Conservation (phyloP, 331 rosid species). For the Erythrophleum ivorense region DNA sequence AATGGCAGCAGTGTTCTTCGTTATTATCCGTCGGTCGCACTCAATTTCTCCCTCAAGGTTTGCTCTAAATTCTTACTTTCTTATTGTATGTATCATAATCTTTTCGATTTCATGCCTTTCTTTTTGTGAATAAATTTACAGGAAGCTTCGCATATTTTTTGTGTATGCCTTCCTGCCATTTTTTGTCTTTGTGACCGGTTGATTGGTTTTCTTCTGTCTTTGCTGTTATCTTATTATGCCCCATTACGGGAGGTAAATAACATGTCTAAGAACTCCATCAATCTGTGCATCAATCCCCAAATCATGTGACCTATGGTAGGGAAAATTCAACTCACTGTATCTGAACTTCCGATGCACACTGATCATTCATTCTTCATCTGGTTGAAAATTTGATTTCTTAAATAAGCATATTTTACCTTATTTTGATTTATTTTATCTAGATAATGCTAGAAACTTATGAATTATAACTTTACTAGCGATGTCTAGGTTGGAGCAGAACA, state of each 20-base stretch:
- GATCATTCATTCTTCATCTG: background rate
- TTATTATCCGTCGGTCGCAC: conserved; percentile 89
- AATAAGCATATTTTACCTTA: background rate
- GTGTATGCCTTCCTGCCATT: background rate
- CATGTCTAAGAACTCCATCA: background rate
- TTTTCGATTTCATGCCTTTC: background rate
- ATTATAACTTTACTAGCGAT: background rate
- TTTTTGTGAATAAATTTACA: background rate
- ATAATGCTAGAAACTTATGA: background rate
- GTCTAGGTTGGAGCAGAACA: background rate
- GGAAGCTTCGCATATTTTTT: background rate
- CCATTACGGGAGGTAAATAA: background rate
- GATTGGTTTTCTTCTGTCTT: background rate
- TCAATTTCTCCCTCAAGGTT: conserved; percentile 94
- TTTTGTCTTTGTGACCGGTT: background rate
- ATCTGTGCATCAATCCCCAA: background rate
- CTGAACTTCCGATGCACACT: background rate
- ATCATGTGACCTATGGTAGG: background rate
- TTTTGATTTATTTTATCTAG: background rate
- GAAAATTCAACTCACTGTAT: background rate
- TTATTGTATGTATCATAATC: background rate
- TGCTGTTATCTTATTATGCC: background rate
- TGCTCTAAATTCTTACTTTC: background rate
- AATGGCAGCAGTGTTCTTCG: conserved; percentile 95
- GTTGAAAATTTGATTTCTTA: background rate